Evolutionary conservation across 2,329 filamentous ascomycete species (phyloP).

Genomic region (Fusarium mangiferae): DNA sequence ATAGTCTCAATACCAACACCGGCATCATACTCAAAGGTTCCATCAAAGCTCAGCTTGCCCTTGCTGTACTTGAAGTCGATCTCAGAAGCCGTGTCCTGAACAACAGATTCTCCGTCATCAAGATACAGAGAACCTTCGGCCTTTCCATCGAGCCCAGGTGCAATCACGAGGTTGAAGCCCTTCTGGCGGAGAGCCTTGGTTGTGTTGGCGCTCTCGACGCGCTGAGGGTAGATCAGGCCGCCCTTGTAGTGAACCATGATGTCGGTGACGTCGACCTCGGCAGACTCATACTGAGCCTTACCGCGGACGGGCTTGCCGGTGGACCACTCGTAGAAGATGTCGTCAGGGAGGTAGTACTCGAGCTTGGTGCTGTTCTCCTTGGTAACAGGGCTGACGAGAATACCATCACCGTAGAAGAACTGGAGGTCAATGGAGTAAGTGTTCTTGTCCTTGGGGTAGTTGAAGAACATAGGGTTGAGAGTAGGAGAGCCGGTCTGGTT

Average conservation of each 20-base stretch:
- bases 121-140: slow-evolving; percentile 76
- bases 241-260: slow-evolving; percentile 75
- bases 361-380: slow-evolving; percentile 55
- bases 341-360: slow-evolving; percentile 59
- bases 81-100: slow-evolving; percentile 64
- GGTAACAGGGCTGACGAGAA: slow-evolving; percentile 59
- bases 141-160: slow-evolving; percentile 68
- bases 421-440: slow-evolving; percentile 59
- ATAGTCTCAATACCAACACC: slow-evolving; percentile 57
- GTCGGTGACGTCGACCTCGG: slow-evolving; percentile 54
- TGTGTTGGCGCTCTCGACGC: slow-evolving; percentile 66
- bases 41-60: slow-evolving; percentile 61
- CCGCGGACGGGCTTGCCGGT: slow-evolving; percentile 58
- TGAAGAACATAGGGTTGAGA: slow-evolving; percentile 76
- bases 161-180: slow-evolving; percentile 75
- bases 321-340: slow-evolving; percentile 62
- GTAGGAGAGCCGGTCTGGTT: slow-evolving; percentile 70
- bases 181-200: slow-evolving; percentile 70
- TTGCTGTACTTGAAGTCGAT: slow-evolving; percentile 70
- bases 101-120: slow-evolving; percentile 76
- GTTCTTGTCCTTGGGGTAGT: slow-evolving; percentile 64
- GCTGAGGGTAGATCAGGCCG: slow-evolving; percentile 70
- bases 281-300: slow-evolving; percentile 27
- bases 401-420: slow-evolving; percentile 58
- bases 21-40: slow-evolving; percentile 64